Conservation (phyloP, 1,284 basidiomycete genomes). For the Ceratobasidium papillatum region DNA sequence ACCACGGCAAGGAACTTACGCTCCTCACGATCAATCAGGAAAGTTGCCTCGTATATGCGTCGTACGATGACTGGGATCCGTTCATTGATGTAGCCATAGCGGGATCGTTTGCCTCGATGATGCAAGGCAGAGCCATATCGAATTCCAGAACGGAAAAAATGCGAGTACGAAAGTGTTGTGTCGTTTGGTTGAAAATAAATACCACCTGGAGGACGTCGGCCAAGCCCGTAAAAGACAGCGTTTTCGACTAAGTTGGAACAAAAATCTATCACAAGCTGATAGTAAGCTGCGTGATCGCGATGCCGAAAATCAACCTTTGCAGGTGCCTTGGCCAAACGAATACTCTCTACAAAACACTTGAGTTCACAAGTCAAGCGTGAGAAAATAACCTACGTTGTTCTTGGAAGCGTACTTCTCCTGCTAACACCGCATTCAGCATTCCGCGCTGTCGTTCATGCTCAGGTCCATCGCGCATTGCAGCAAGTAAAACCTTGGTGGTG, state of each 20-base stretch:
- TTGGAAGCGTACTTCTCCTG: background rate
- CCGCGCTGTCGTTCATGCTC: background rate
- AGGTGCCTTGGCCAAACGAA: background rate
- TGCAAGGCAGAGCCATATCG: conserved; percentile 1
- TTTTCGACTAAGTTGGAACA: background rate
- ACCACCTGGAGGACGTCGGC: background rate
- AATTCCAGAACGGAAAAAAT: conserved; percentile 1
- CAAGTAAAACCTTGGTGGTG: background rate
- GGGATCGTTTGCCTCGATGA: conserved; percentile 1
- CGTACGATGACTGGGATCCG: background rate
- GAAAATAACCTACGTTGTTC: background rate
- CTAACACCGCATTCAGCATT: conserved; percentile 5
- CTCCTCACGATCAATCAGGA: background rate
- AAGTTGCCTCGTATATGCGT: background rate
- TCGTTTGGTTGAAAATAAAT: background rate
- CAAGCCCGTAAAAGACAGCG: background rate
- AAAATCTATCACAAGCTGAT: background rate
- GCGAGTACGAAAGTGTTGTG: background rate
- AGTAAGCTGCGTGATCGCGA: background rate
- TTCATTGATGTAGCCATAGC: conserved; percentile 2
- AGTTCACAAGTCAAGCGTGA: background rate
- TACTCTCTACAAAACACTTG: background rate
- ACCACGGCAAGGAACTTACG: background rate
- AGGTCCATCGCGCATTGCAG: background rate
- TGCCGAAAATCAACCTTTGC: background rate